Evolutionary conservation across 768 basidiomycete genomes (phyloP).

Genomic region (Hypsizygus marmoreus): DNA sequence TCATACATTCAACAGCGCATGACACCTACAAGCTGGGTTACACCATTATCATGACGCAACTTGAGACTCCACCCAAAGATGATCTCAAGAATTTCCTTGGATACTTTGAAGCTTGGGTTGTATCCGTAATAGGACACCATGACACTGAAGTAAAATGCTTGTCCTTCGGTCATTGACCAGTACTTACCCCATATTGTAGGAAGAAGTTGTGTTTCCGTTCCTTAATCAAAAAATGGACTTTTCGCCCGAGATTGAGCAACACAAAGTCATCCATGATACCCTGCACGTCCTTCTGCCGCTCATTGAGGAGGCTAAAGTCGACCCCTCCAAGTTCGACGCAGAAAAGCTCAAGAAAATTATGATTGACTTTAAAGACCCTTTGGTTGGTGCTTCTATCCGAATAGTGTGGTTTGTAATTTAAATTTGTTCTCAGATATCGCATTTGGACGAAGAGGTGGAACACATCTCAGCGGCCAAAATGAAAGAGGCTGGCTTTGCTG

Average conservation of each 20-base stretch:
- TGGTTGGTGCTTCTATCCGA: too few species aligned
- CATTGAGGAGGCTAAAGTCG: slow-evolving; percentile 24
- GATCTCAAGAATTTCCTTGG: slow-evolving; percentile 42
- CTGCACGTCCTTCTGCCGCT: slow-evolving; percentile 26
- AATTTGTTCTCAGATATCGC: slow-evolving; percentile 10
- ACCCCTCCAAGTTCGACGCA: slow-evolving; percentile 32
- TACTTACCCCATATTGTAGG: slow-evolving; percentile 11
- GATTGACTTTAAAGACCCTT: slow-evolving; percentile 25
- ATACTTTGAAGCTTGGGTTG: slow-evolving; percentile 39
- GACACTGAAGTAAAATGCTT: slow-evolving; percentile 31
- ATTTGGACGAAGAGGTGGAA: slow-evolving; percentile 38
- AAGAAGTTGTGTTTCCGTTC: slow-evolving; percentile 36
- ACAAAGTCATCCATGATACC: slow-evolving; percentile 32
- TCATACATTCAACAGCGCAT: slow-evolving; percentile 27
- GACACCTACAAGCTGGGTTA: slow-evolving; percentile 37
- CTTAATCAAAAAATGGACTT: slow-evolving; percentile 39
- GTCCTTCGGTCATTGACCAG: neutral
- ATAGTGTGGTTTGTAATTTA: too few species aligned
- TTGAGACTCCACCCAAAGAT: slow-evolving; percentile 34
- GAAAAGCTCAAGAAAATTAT: slow-evolving; percentile 28
- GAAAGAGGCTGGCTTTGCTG: slow-evolving; percentile 26
- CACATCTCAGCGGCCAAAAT: slow-evolving; percentile 34
- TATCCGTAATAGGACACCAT: slow-evolving; percentile 36
- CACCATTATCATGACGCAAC: slow-evolving; percentile 33
- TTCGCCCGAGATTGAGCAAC: slow-evolving; percentile 35